Percentiles rank a stretch among this genome's conserved stretches.
Evolutionary conservation across 139 green algal species (phyloP).

Genomic region (Closterium sp.): DNA sequence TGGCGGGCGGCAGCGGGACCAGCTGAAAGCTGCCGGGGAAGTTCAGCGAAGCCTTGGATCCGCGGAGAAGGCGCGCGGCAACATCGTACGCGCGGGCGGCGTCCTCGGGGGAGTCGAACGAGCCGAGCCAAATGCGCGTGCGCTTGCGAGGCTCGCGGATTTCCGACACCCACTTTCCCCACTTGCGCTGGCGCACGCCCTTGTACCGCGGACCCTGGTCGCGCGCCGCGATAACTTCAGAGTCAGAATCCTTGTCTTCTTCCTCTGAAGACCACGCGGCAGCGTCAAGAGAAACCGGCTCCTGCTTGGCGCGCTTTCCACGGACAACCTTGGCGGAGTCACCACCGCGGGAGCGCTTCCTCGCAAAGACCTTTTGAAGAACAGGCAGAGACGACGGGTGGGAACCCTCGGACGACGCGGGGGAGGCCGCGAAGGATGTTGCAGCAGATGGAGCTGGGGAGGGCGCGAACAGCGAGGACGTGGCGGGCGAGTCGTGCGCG

Average conservation of each 20-base stretch:
- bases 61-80: not conserved
- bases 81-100: not conserved
- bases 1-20: not conserved
- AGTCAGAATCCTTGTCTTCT: not conserved
- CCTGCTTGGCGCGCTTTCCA: not conserved
- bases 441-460: not conserved
- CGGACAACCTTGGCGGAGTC: not conserved
- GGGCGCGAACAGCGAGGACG: no score
- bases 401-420: not conserved
- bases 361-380: not conserved
- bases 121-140: not conserved
- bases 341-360: not conserved
- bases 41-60: not conserved
- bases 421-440: not conserved
- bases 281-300: not conserved
- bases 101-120: not conserved
- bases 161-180: not conserved
- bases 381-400: not conserved
- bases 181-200: not conserved
- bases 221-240: not conserved
- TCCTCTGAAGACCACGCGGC: not conserved
- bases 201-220: not conserved
- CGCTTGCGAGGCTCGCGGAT: not conserved
- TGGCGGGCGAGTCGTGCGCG: not conserved
- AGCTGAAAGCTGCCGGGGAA: not conserved